Evolutionary conservation across 2,329 filamentous ascomycete species (phyloP).

Genomic region (Penicillium digitatum): DNA sequence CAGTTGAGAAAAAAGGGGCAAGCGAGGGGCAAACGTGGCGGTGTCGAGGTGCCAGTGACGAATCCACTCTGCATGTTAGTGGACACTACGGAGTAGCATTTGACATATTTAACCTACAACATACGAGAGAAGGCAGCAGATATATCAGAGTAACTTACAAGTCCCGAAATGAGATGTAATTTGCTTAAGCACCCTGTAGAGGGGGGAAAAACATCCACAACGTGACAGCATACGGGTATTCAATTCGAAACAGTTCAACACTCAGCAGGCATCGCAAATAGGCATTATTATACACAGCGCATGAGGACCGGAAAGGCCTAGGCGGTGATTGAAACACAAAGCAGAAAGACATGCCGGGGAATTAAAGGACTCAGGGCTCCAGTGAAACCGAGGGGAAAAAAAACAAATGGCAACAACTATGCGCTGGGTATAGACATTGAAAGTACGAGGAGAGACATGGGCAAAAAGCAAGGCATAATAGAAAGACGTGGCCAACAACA

Average conservation of each 20-base stretch:
- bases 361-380: slow-evolving; percentile 14
- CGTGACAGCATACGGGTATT: slow-evolving; percentile 21
- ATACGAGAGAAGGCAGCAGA: background rate
- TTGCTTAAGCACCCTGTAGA: slow-evolving; percentile 8
- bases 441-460: slow-evolving; percentile 7
- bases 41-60: slow-evolving; percentile 9
- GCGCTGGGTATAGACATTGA: slow-evolving; percentile 26
- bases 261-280: slow-evolving; percentile 7
- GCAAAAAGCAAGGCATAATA: slow-evolving; percentile 7
- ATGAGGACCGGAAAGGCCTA: slow-evolving; percentile 7
- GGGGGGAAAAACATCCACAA: background rate
- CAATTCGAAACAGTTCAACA: slow-evolving; percentile 9
- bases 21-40: slow-evolving; percentile 12
- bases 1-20: slow-evolving; percentile 2
- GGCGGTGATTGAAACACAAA: slow-evolving; percentile 15
- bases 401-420: slow-evolving; percentile 13
- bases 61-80: slow-evolving; percentile 4
- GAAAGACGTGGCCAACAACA: background rate
- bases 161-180: background rate
- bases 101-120: background rate
- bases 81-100: background rate
- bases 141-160: background rate
- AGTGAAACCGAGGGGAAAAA: background rate
- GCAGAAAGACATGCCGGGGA: slow-evolving; percentile 6
- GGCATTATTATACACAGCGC: slow-evolving; percentile 27